These are phyloP conservation scores for Fusarium sp. DNA, from an alignment of 2,329 filamentous ascomycete genomes.

Conservation along the genomic window DNA sequence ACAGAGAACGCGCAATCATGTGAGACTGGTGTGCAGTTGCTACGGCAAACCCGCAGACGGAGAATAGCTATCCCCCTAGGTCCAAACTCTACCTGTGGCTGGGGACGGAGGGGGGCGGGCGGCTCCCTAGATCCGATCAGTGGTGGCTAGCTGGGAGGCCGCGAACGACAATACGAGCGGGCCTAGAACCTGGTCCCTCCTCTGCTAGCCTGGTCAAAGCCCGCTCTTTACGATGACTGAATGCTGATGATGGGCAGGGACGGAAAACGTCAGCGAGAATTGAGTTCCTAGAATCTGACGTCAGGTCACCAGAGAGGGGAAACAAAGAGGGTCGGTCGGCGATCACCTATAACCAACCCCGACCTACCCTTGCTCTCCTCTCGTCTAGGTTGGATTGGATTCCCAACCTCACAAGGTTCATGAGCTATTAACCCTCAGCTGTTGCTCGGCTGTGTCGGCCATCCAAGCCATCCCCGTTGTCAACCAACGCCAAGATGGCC, in stretches of 20 bases:
- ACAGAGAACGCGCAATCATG: not conserved
- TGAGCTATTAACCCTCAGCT: not conserved
- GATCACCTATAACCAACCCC: not conserved
- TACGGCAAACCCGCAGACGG: not conserved
- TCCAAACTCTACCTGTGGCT: not conserved
- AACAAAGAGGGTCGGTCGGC: not conserved
- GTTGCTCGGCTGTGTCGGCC: not conserved
- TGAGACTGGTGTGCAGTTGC: not conserved
- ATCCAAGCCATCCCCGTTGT: not conserved
- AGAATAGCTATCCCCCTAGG: not conserved
- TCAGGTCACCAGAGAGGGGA: not conserved
- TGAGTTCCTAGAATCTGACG: constrained; percentile 3
- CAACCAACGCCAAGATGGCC: not conserved
- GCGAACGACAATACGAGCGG: not conserved
- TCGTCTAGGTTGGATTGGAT: not conserved
- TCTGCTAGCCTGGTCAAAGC: not conserved
- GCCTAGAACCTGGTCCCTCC: not conserved
- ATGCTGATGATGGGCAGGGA: not conserved
- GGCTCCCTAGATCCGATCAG: not conserved
- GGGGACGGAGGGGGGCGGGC: not conserved
- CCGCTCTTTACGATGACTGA: not conserved
- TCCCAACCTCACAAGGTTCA: not conserved
- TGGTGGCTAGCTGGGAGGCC: not conserved
- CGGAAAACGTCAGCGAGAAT: not conserved
- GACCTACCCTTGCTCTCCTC: not conserved